phyloP scores from a whole-genome alignment of 1,284 basidiomycete genomes.

The Takashimella koratensis region DNA sequence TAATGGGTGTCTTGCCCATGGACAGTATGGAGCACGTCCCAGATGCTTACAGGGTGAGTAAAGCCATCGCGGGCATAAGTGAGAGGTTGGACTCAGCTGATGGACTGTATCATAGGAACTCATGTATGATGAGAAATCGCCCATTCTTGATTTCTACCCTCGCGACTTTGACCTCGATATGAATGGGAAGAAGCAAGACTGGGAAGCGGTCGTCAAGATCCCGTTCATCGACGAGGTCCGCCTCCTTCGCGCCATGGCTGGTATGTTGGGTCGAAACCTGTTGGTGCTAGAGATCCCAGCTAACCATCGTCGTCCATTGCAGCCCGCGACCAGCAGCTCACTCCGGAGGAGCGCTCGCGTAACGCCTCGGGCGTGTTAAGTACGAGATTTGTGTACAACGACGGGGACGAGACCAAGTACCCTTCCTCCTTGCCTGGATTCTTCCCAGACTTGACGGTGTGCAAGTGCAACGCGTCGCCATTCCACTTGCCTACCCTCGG shows the following conservation, averaged over 20 bases:
- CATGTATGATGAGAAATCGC: constrained; percentile 80
- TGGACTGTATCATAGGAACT: constrained; percentile 60
- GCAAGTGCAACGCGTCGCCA: constrained; percentile 69
- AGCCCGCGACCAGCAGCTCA: constrained; percentile 74
- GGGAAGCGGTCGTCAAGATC: constrained; percentile 99
- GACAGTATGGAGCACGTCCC: constrained; percentile 89
- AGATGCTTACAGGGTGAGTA: constrained; percentile 66
- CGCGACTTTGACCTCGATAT: constrained; percentile 84
- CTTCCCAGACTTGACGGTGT: constrained; percentile 86
- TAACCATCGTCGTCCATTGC: too few relatives aligned
- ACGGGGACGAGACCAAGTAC: constrained; percentile 63
- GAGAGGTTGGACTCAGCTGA: background rate
- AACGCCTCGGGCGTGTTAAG: constrained; percentile 73
- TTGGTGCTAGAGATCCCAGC: too few relatives aligned
- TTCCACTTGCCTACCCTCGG: constrained; percentile 81
- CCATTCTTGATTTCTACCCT: constrained; percentile 95
- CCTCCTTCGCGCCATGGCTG: constrained; percentile 74
- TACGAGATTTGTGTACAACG: constrained; percentile 67
- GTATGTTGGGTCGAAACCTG: constrained; percentile 50
- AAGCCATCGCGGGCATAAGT: background rate
- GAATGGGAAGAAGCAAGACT: constrained; percentile 97
- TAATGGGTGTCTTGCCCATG: constrained; percentile 95
- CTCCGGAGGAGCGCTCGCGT: constrained; percentile 68
- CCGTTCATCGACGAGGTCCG: constrained; percentile 90
- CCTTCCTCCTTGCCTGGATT: constrained; percentile 90